These are phyloP conservation scores for Trichoderma sp. DNA, from an alignment of 2,329 filamentous ascomycete genomes.

Conservation along the genomic window DNA sequence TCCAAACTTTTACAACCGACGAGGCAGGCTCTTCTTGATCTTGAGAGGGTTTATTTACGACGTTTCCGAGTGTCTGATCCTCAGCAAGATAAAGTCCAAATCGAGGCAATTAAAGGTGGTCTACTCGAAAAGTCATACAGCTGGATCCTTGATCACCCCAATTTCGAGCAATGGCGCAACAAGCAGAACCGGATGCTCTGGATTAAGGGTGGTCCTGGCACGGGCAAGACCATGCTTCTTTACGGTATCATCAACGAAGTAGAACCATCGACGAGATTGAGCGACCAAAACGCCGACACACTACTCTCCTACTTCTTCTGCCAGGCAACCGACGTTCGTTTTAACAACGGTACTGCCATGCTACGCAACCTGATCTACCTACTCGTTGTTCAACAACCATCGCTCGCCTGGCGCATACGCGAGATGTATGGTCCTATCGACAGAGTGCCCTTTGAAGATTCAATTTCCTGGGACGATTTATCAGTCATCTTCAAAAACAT, in stretches of 20 bases:
- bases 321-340: neutral
- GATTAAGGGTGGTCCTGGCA: neutral
- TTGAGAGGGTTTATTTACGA: too few relatives aligned
- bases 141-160: neutral
- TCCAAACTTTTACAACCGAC: neutral
- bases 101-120: fast-evolving
- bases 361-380: neutral
- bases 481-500: neutral
- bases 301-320: neutral
- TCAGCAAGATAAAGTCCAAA: neutral
- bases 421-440: neutral
- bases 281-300: neutral
- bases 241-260: neutral
- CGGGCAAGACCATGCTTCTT: neutral
- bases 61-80: neutral
- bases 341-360: neutral
- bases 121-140: neutral
- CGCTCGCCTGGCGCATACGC: neutral
- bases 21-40: too few relatives aligned
- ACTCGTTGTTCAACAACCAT: neutral
- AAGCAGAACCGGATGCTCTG: neutral
- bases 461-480: neutral
- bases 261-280: neutral
- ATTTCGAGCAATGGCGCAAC: neutral
- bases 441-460: neutral